These are phyloP conservation scores for Mrakia gelida DNA, from an alignment of 768 basidiomycete species.

Conservation along the genomic window DNA sequence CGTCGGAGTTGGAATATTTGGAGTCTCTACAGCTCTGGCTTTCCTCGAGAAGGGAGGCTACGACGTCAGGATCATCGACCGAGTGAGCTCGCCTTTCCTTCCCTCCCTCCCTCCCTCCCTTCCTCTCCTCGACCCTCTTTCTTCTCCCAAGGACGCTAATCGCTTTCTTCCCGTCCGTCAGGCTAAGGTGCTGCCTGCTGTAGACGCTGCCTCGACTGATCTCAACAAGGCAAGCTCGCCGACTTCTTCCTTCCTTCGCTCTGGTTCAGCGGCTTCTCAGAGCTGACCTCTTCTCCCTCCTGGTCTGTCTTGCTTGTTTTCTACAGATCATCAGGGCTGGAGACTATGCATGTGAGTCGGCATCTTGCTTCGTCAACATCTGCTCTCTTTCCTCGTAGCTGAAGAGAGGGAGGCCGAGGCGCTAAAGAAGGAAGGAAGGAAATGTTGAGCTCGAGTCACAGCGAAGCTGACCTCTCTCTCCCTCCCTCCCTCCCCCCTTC, in stretches of 20 bases:
- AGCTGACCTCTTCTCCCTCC: neutral
- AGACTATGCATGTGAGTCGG: constrained; percentile 39
- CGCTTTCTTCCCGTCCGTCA: constrained; percentile 38
- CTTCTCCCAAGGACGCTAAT: neutral
- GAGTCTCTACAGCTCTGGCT: constrained; percentile 77
- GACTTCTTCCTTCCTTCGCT: too few species aligned
- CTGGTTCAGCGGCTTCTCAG: neutral
- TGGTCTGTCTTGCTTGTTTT: neutral
- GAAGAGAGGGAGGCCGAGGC: constrained; percentile 33
- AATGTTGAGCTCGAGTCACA: neutral
- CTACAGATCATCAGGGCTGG: constrained; percentile 43
- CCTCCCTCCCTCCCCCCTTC: neutral
- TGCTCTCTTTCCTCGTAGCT: too few species aligned
- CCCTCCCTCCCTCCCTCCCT: neutral
- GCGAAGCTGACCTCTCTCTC: neutral
- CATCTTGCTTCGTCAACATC: too few species aligned
- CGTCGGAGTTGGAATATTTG: constrained; percentile 56
- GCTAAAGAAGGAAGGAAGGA: constrained; percentile 2
- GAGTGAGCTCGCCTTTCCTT: neutral
- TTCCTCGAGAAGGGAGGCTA: constrained; percentile 61
- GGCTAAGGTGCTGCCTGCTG: constrained; percentile 64
- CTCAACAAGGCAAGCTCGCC: constrained; percentile 36
- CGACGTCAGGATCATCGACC: constrained; percentile 69
- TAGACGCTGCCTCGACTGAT: constrained; percentile 66
- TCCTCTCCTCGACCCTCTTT: neutral